Percentiles rank a stretch among this genome's conserved stretches.
These are phyloP conservation scores for Boletus edulis DNA, from an alignment of 768 basidiomycete genomes.

Conservation along the genomic window DNA sequence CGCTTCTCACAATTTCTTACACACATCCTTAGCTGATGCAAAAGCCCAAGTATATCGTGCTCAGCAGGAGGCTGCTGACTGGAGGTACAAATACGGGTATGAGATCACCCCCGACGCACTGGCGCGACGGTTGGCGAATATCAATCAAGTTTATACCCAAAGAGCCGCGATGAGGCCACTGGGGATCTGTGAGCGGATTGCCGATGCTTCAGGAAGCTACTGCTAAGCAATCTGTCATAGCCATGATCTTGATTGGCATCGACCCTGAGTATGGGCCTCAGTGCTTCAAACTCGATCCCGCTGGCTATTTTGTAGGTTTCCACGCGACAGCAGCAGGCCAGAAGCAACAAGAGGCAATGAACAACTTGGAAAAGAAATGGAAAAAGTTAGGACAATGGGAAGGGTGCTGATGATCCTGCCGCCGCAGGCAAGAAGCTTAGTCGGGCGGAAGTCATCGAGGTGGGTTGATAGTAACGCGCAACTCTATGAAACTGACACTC, in stretches of 20 bases:
- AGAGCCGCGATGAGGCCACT: constrained; percentile 95
- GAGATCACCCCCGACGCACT: constrained; percentile 98
- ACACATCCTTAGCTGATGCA: constrained; percentile 70
- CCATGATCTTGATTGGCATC: constrained; percentile 93
- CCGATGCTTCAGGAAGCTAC: neutral
- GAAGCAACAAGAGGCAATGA: constrained; percentile 99
- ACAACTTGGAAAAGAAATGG: constrained; percentile 98
- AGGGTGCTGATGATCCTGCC: constrained; percentile 75
- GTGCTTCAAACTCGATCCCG: constrained; percentile 96
- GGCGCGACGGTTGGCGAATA: constrained; percentile 91
- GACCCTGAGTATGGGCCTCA: constrained; percentile 94
- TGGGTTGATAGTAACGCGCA: constrained; percentile 33
- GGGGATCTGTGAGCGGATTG: constrained; percentile 73
- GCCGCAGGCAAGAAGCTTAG: constrained; percentile 72
- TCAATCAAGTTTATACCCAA: constrained; percentile 99
- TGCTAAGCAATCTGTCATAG: constrained; percentile 39
- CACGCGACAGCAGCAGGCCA: constrained; percentile 95
- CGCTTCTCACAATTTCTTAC: neutral
- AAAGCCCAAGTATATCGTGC: constrained; percentile 86
- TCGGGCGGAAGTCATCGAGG: constrained; percentile 87
- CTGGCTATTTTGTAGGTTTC: constrained; percentile 98
- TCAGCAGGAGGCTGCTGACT: constrained; percentile 84
- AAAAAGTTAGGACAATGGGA: constrained; percentile 85
- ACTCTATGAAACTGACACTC: neutral
- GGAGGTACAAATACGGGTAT: constrained; percentile 95